Evolutionary conservation across 306 rosid species (phyloP), one percentile per base, ranked within the genome.

Genomic region (Boehmeria nivea): DNA sequence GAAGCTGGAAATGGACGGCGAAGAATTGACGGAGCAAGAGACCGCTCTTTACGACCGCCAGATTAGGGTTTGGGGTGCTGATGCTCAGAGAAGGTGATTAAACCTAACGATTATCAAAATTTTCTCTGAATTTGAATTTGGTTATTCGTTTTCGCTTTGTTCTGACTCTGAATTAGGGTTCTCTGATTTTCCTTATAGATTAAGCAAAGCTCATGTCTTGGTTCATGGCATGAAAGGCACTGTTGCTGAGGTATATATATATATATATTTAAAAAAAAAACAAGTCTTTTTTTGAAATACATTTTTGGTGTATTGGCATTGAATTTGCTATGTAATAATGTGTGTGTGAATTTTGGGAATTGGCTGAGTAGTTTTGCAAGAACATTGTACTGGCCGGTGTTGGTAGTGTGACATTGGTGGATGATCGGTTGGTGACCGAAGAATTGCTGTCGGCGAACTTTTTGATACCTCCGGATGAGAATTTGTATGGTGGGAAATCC

Each of bases 1-100:
- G 61, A 60, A 20, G 23, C 51, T 74, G 17, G 61, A 54, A 80
- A 91, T 93, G 99, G 78, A 83, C 70, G 95, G 95, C 31, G 99
- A 87, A 67, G 81, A 87, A 80, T 79, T 91, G 81, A 91, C 96
- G 39, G 99, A 87, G 63, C 95, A 87, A 61, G 96, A 87, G 75
- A 91, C 99, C 15, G 96, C 95, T 7, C 61, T 91, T 44, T 91
- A 91, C 73, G 99, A 91, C 50, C 99, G 96, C 54, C 99, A 91
- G 51, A 91, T 87, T 83, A 83, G 99, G 85, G 99, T 87, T 76
- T 91, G 99, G 99, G 99, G 99, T 8, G 96, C 94, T 28, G 96
- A 88, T 74, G 94, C 99, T n/a, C 99, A 91, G 64, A 71, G 95
- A 67, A 87, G 99, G 99, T 87, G 14, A 31, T 19, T 19, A 23